Base-by-base conservation (phyloP, 306 rosid genomes). In the Prunus padus region DNA sequence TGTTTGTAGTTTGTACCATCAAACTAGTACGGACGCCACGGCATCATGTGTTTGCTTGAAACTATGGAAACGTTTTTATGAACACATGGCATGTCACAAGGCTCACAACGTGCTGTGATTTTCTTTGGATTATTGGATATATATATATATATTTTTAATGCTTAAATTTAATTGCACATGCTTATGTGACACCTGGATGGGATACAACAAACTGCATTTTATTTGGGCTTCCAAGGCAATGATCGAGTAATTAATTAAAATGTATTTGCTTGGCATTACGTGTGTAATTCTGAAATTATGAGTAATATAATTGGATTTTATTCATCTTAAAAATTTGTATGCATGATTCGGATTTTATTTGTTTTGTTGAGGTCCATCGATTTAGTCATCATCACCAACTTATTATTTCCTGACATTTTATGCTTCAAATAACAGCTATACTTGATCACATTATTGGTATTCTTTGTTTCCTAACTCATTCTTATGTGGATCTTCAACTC, bases 81-180 rank as follows among this genome's bases (percentile, higher is more conserved):
- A 73, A 54, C 76, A 54, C 82, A 73, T 73, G 67, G 55, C 19
- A 3, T 33, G 45, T 59, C 73, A 50, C 61, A 50, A 33, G 64
- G 51, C 65, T 59, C 76, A 44, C 80, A 74, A 61, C 73, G 79
- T 68, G 85, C 75, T 45, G 33, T 46, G 66, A 6, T 61, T 7
- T 61, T 30, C 19, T 77, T 42, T 67, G n/a, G n/a, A n/a, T n/a
- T 72, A 52, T 66, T 66, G 73, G 67, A 72, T 30, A 30, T 30
- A 30, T n/a, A n/a, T 28, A 26, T 56, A 22, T 8, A 16, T 50
- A 28, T 30, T 6, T 57, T 25, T 25, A 56, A 11, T 45, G 18
- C 26, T 69, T 65, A 33, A 59, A 22, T 57, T 67, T 18, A 67
- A 67, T 73, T 82, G 62, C 82, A 77, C 85, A 54, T 82, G 85